phyloP scores from a whole-genome alignment of 306 rosid genomes.

The Gillenia trifoliata region DNA sequence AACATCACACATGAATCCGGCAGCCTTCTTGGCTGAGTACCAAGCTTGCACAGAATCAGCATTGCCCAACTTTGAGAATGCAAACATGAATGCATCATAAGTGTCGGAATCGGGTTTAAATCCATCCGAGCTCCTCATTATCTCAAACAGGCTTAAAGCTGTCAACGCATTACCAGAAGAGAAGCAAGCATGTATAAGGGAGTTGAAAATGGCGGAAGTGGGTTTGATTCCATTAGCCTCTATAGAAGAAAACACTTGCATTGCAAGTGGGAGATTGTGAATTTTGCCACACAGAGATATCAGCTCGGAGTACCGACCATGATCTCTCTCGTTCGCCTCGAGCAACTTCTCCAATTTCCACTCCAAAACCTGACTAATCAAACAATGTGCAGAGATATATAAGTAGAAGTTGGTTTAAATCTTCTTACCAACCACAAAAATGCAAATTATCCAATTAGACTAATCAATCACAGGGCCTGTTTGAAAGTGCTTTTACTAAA shows the following conservation, averaged over 20 bases:
- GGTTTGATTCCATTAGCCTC: slow-evolving; percentile 60
- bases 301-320: slow-evolving; percentile 39
- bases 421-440: background rate
- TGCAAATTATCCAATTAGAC: background rate
- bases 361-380: slow-evolving; percentile 57
- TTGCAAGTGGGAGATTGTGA: slow-evolving; percentile 42
- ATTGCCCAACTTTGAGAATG: slow-evolving; percentile 43
- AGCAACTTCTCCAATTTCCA: slow-evolving; percentile 67
- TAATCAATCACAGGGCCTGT: background rate
- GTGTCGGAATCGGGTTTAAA: slow-evolving; percentile 48
- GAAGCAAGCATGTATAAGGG: slow-evolving; percentile 55
- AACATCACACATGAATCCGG: slow-evolving; percentile 39
- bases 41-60: slow-evolving; percentile 54
- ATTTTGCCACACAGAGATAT: slow-evolving; percentile 49
- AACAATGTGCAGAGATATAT: background rate
- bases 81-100: slow-evolving; percentile 39
- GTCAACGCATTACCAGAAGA: slow-evolving; percentile 41
- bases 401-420: background rate
- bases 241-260: slow-evolving; percentile 53
- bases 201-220: slow-evolving; percentile 44
- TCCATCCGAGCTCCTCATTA: slow-evolving; percentile 54
- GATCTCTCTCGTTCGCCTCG: slow-evolving; percentile 39
- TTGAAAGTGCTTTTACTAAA: too few relatives aligned
- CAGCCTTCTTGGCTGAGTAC: slow-evolving; percentile 46
- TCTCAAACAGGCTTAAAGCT: slow-evolving; percentile 59